Evolutionary conservation across 2,329 filamentous ascomycete genomes (phyloP).

Genomic region (Epichloe aotearoae): DNA sequence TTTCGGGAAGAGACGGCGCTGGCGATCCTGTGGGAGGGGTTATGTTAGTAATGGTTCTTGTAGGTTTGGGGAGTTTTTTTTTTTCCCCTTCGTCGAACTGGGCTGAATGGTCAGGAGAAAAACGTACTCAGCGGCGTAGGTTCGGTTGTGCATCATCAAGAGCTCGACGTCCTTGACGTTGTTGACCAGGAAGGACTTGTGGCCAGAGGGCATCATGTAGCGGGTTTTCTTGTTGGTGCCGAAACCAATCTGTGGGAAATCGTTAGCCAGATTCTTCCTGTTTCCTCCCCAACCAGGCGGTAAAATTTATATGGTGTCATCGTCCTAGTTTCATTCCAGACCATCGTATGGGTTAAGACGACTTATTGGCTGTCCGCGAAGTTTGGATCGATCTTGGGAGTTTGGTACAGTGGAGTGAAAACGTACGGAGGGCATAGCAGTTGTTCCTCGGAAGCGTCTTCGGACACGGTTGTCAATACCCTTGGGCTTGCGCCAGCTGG

Average conservation of each 20-base stretch:
- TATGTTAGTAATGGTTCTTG: neutral
- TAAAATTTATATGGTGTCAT: neutral
- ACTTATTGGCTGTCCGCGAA: neutral
- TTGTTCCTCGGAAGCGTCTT: constrained; percentile 91
- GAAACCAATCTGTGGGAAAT: constrained; percentile 68
- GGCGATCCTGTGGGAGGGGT: constrained; percentile 58
- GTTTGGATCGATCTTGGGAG: neutral
- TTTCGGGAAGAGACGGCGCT: constrained; percentile 97
- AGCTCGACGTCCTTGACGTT: constrained; percentile 94
- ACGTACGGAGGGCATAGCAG: constrained; percentile 96
- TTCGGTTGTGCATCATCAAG: constrained; percentile 99
- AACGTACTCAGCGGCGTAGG: constrained; percentile 94
- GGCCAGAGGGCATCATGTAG: constrained; percentile 96
- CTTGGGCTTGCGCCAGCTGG: constrained; percentile 98
- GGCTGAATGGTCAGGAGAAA: too few species aligned
- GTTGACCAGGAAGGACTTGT: constrained; percentile 99
- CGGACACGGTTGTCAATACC: constrained; percentile 98
- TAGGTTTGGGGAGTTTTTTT: too few species aligned
- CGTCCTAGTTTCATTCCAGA: neutral
- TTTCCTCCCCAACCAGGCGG: neutral
- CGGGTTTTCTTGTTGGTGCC: constrained; percentile 99
- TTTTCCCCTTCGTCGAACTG: too few species aligned
- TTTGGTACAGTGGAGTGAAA: neutral
- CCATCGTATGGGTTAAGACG: neutral
- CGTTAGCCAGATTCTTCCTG: constrained; percentile 1